phyloP scores from a whole-genome alignment of 441 rosid species.

The Gossypium trilobum region DNA sequence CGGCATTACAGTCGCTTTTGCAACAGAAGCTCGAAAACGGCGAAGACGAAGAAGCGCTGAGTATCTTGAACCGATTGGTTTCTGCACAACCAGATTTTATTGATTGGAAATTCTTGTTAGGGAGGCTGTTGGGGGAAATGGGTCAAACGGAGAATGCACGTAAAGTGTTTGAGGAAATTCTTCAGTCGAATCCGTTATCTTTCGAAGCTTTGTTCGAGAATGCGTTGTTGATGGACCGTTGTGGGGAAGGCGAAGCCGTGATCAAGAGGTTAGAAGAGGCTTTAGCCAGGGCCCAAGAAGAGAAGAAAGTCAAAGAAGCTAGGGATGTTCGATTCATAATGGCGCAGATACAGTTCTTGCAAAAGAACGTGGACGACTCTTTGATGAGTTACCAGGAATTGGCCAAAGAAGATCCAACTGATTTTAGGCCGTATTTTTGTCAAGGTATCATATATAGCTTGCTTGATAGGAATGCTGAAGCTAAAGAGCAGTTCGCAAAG shows the following conservation, averaged over 20 bases:
- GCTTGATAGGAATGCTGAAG: constrained; percentile 67
- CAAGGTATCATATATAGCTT: constrained; percentile 74
- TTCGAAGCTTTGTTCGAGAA: constrained; percentile 86
- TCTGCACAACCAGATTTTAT: constrained; percentile 47
- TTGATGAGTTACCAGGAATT: constrained; percentile 60
- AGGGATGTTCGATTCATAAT: constrained; percentile 75
- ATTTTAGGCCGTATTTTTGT: constrained; percentile 78
- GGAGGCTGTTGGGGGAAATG: constrained; percentile 49
- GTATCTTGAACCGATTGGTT: constrained; percentile 38
- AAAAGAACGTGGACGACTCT: constrained; percentile 75
- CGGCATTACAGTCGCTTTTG: constrained; percentile 47
- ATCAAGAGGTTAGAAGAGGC: constrained; percentile 61
- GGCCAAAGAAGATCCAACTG: constrained; percentile 60
- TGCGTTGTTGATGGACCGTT: constrained; percentile 71
- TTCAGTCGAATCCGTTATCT: constrained; percentile 45
- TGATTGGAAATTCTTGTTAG: constrained; percentile 75
- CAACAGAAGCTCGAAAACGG: constrained; percentile 66
- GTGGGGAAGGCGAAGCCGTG: constrained; percentile 71
- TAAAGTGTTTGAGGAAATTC: constrained; percentile 76
- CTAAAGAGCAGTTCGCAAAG: constrained; percentile 67
- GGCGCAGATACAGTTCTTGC: constrained; percentile 77
- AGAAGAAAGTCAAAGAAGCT: constrained; percentile 51
- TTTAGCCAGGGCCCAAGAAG: constrained; percentile 46
- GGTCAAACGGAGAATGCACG: constrained; percentile 57
- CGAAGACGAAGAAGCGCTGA: constrained; percentile 63